Percentiles rank a stretch among this genome's conserved stretches.
phyloP scores from a whole-genome alignment of 139 green algal species.

The Chlamydomonas sphaeroides region DNA sequence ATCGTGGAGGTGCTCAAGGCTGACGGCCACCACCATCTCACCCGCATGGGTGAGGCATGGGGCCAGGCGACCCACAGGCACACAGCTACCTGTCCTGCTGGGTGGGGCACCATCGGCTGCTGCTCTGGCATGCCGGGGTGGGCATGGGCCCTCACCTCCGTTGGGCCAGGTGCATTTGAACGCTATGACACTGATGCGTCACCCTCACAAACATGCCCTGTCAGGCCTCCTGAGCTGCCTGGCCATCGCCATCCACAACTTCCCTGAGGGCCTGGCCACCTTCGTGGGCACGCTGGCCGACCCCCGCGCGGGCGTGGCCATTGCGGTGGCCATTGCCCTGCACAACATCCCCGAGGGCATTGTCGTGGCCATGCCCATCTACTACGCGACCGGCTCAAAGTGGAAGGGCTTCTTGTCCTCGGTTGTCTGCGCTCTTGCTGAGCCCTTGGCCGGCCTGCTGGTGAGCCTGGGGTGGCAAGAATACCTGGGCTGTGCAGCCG shows the following conservation, averaged over 20 bases:
- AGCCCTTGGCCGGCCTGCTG: neutral
- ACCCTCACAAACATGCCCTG: neutral
- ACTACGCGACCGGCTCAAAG: neutral
- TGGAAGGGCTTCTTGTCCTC: neutral
- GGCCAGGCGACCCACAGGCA: neutral
- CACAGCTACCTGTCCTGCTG: no score
- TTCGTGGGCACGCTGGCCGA: constrained; percentile 51
- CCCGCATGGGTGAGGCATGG: neutral
- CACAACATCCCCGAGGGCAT: constrained; percentile 74
- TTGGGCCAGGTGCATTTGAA: no score
- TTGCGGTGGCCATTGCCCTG: constrained; percentile 74
- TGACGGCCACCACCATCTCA: no score
- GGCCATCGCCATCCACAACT: constrained; percentile 85
- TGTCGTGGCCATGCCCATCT: neutral
- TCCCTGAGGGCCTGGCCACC: constrained; percentile 60
- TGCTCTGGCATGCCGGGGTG: neutral
- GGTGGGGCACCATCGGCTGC: no score
- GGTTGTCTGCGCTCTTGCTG: neutral
- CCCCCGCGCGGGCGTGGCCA: constrained; percentile 51
- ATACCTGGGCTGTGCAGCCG: no score
- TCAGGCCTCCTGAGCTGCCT: constrained; percentile 42
- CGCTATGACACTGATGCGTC: neutral
- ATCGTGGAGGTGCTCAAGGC: no score
- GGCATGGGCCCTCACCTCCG: no score
- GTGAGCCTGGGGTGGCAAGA: neutral